These are phyloP conservation scores for Cercospora sp. DNA, from an alignment of 2,329 filamentous ascomycete genomes.

Conservation along the genomic window DNA sequence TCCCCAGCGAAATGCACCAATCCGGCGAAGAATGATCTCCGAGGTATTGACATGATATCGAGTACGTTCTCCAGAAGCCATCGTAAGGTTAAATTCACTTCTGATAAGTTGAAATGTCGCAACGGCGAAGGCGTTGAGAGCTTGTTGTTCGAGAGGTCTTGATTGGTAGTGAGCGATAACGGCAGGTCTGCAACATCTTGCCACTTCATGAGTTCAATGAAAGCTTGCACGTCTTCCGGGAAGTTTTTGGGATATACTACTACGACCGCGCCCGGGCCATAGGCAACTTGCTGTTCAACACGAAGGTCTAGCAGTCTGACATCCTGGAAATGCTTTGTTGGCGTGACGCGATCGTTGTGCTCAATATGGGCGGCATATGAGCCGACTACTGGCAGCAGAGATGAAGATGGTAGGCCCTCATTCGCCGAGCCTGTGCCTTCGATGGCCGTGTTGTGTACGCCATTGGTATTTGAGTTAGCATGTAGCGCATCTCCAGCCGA, in stretches of 20 bases:
- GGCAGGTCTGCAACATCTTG: slow-evolving; percentile 66
- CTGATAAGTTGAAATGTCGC: slow-evolving; percentile 44
- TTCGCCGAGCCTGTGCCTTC: neutral
- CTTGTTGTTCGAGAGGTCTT: slow-evolving; percentile 25
- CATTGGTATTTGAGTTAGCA: neutral
- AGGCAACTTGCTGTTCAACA: slow-evolving; percentile 47
- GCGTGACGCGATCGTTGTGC: slow-evolving; percentile 73
- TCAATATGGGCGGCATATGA: slow-evolving; percentile 60
- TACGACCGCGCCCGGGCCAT: slow-evolving; percentile 74
- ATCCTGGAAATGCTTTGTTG: slow-evolving; percentile 83
- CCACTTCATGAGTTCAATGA: slow-evolving; percentile 82
- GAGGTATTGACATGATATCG: slow-evolving; percentile 86
- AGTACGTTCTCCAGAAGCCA: slow-evolving; percentile 77
- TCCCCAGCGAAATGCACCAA: slow-evolving; percentile 75
- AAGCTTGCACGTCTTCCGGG: slow-evolving; percentile 70
- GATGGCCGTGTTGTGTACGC: neutral
- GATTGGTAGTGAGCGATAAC: slow-evolving; percentile 55
- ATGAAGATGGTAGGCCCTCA: slow-evolving; percentile 38
- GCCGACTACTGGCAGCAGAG: slow-evolving; percentile 59
- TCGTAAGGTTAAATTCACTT: slow-evolving; percentile 62
- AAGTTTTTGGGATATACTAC: slow-evolving; percentile 88
- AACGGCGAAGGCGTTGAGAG: slow-evolving; percentile 41
- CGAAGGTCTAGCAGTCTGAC: slow-evolving; percentile 74
- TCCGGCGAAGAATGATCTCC: slow-evolving; percentile 78
- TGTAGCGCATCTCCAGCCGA: no score